A percentile compares a stretch with the other conserved stretches of the same genome.
Conservation (phyloP, 2,329 filamentous ascomycete species). For the Curvularia hawaiiensis region DNA sequence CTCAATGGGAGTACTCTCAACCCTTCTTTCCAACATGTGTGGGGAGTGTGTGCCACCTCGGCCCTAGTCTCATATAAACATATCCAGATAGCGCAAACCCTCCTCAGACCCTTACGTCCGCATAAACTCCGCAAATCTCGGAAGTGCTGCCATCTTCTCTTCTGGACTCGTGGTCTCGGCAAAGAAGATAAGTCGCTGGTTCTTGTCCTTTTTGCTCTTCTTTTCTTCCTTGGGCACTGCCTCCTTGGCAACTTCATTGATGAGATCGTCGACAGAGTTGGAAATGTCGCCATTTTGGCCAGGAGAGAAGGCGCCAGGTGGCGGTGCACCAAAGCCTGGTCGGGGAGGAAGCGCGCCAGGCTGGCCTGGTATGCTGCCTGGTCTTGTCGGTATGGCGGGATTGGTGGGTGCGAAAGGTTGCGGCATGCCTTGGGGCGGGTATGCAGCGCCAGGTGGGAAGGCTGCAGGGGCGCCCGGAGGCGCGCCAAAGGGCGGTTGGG, state of each 20-base stretch:
- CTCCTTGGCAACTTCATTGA: conserved; percentile 56
- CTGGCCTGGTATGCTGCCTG: conserved; percentile 42
- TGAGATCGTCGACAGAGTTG: conserved; percentile 58
- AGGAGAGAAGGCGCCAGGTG: conserved; percentile 23
- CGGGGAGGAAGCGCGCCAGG: conserved; percentile 36
- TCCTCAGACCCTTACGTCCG: conserved; percentile 17
- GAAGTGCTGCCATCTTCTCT: conserved; percentile 82
- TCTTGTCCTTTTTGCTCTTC: conserved; percentile 69
- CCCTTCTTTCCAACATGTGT: neutral
- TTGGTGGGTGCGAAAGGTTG: conserved; percentile 39
- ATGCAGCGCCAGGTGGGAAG: conserved; percentile 32
- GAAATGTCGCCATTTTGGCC: conserved; percentile 32
- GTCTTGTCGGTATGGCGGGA: conserved; percentile 25
- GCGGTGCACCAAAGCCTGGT: conserved; percentile 46
- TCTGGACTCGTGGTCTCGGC: conserved; percentile 82
- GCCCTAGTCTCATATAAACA: neutral
- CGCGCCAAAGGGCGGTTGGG: conserved; percentile 24
- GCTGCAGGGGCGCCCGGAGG: conserved; percentile 28
- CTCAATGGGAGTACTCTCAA: neutral
- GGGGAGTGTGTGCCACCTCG: neutral
- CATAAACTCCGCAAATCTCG: conserved; percentile 66
- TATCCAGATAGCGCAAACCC: neutral
- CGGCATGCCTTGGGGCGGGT: conserved; percentile 16
- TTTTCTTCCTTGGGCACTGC: conserved; percentile 43
- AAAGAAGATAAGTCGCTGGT: conserved; percentile 74